Base-by-base conservation (phyloP, 805 yeast genomes). In the Candida nanaspora region DNA sequence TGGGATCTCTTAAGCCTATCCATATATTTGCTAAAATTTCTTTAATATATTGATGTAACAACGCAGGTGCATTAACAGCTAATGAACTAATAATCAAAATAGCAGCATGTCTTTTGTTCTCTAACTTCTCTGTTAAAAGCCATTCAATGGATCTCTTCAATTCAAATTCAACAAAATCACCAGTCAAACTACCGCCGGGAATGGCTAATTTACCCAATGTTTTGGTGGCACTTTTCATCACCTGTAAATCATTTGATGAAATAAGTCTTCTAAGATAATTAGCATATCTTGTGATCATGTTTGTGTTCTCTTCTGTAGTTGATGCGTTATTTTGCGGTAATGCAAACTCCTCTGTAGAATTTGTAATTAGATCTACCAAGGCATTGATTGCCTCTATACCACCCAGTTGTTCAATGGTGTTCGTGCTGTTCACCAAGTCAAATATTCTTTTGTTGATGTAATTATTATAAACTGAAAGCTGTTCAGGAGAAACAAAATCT, bases 321-420 rank as follows among this genome's bases (percentile, higher is more conserved):
- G 62, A 47, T 2, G 59, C 49, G 16, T 73, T 73, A 22, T 60
- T 48, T 38, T 58, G 61, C 2, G 60, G 47, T 4, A 71, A 61
- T 10, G 53, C 38, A 19, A 52, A 41, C 14, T 50, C 55, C 19
- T 51, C 54, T 15, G 53, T 49, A 4, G 78, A 78, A 16, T 86
- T 87, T 9, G 86, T 80, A 47, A 87, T 89, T 52, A 86, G 80
- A 43, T 85, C 93, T 40, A 91, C 85, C 45, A 91, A 71, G 2
- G 93, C 80, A 59, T 86, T 93, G 42, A 91, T 83, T 11, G 97
- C 97, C 19, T 87, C 75, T 26, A 91, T 82, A 33, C 96, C 98
- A 16, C 97, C 98, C 29, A 89, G 69, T 46, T 86, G 80, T 47
- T 84, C 88, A 23, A 71, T 61, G 6, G 80, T 63, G 48, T 84